These are phyloP conservation scores for Emergomyces orientalis DNA, from an alignment of 2,329 filamentous ascomycete species.

Conservation along the genomic window DNA sequence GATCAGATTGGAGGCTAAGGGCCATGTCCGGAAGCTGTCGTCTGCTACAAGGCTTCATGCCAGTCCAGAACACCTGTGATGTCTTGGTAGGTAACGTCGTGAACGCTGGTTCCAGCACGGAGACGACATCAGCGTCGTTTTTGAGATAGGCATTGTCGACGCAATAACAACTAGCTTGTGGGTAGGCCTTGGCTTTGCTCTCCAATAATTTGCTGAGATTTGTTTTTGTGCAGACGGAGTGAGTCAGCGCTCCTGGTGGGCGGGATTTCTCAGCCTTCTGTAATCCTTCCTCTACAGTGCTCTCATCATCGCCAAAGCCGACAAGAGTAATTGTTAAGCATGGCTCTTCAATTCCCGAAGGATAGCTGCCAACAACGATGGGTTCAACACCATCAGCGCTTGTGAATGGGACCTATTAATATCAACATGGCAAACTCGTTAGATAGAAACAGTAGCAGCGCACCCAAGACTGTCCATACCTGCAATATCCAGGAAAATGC, in stretches of 20 bases:
- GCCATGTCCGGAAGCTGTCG: slow-evolving; percentile 43
- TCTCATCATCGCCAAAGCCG: not conserved
- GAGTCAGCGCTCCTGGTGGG: not conserved
- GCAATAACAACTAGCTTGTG: slow-evolving; percentile 41
- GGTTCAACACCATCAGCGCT: not conserved
- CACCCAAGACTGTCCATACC: not conserved
- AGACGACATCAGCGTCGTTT: slow-evolving; percentile 40
- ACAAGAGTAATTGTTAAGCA: not conserved
- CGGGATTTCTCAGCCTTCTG: not conserved
- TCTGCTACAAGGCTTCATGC: slow-evolving; percentile 43
- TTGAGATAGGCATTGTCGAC: slow-evolving; percentile 44
- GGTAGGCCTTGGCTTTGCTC: slow-evolving; percentile 42
- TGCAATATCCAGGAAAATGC: slow-evolving; percentile 43
- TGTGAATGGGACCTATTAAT: not conserved
- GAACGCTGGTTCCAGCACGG: slow-evolving; percentile 40
- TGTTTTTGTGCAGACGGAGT: not conserved
- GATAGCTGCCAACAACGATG: not conserved
- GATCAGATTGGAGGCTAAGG: slow-evolving; percentile 46
- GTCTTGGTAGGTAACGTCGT: slow-evolving; percentile 38
- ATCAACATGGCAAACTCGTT: not conserved
- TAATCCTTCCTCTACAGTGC: not conserved
- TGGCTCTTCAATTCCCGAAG: not conserved
- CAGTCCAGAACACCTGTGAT: slow-evolving; percentile 42
- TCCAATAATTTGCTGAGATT: not conserved
- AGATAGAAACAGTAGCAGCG: not conserved